These are phyloP conservation scores for Ustilaginoidea virens DNA, from an alignment of 2,329 filamentous ascomycete species.

Conservation along the genomic window DNA sequence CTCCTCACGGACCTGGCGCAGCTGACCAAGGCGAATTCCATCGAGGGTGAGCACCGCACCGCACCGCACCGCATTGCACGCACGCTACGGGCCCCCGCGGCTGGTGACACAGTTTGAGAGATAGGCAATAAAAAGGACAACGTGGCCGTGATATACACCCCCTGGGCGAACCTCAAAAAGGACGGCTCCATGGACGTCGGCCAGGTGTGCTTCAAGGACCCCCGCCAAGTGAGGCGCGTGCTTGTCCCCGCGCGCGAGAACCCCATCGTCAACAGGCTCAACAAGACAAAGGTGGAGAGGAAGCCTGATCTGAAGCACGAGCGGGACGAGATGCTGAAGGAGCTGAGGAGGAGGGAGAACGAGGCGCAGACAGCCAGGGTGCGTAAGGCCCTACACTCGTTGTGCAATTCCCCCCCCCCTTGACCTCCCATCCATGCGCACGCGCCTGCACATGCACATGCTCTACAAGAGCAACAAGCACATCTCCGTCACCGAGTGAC, in stretches of 20 bases:
- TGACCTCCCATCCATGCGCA: conserved; percentile 5
- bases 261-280: conserved; percentile 86
- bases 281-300: conserved; percentile 87
- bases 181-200: conserved; percentile 91
- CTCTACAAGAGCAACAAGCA: too few relatives aligned
- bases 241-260: conserved; percentile 74
- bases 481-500: too few relatives aligned
- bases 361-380: conserved; percentile 47
- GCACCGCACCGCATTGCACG: too few relatives aligned
- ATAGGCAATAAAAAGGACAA: conserved; percentile 98
- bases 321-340: conserved; percentile 59
- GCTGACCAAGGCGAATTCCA: conserved; percentile 95
- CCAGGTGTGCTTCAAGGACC: conserved; percentile 89
- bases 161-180: conserved; percentile 92
- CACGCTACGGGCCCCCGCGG: too few relatives aligned
- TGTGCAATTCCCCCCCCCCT: not conserved
- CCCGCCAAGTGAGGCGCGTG: conserved; percentile 68
- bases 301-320: conserved; percentile 73
- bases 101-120: too few relatives aligned
- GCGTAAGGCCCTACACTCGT: conserved; percentile 9
- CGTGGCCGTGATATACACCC: conserved; percentile 90
- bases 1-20: conserved; percentile 85
- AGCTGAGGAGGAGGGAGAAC: conserved; percentile 58
- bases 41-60: conserved; percentile 59
- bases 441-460: too few relatives aligned